Evolutionary conservation across 1,284 basidiomycete species (phyloP).

Genomic region (Bjerkandera adusta): DNA sequence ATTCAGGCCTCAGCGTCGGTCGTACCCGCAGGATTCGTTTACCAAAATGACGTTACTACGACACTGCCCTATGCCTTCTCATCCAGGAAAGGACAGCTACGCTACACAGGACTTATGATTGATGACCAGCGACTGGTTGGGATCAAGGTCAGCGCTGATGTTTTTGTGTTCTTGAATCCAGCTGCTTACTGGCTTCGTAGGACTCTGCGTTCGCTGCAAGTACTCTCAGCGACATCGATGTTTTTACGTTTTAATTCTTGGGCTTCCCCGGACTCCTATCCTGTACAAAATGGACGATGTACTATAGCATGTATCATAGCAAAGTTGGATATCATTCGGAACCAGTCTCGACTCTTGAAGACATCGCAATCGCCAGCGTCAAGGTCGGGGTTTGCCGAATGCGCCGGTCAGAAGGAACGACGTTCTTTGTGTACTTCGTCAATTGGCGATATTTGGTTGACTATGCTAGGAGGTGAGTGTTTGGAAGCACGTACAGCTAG

Average conservation of each 20-base stretch:
- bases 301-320: no score
- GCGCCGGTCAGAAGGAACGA: no score
- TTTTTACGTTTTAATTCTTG: conserved; percentile 10
- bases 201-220: conserved; percentile 4
- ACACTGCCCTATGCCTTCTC: conserved; percentile 16
- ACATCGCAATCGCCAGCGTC: no score
- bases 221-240: conserved; percentile 10
- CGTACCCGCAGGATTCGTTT: conserved; percentile 5
- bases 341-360: no score
- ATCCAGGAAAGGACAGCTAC: conserved; percentile 6
- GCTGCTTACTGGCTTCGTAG: neutral
- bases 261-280: no score
- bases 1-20: neutral
- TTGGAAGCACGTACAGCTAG: no score
- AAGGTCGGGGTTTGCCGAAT: no score
- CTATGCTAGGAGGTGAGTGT: no score
- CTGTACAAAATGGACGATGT: no score
- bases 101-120: conserved; percentile 30
- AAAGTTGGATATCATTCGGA: no score
- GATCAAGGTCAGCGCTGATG: conserved; percentile 25
- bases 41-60: conserved; percentile 14
- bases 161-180: neutral
- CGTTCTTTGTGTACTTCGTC: no score
- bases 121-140: conserved; percentile 32
- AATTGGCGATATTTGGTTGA: no score